Evolutionary conservation across 2,329 filamentous ascomycete species (phyloP), one percentile per base, ranked within the genome.

Genomic region (Fusarium irregulare): DNA sequence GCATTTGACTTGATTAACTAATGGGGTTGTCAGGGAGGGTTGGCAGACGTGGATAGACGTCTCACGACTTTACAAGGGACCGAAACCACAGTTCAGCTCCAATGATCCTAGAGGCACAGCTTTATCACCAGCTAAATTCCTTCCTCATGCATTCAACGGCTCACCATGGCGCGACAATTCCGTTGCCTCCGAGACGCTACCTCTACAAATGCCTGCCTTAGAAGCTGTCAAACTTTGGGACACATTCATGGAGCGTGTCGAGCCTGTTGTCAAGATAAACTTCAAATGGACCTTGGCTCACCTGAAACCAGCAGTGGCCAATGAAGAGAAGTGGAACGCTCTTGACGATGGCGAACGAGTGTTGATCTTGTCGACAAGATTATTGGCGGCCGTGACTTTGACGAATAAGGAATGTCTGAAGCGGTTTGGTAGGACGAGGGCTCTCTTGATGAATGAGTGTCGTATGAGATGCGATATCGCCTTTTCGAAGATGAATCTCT

Each of bases 261-360:
- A 68, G 2, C 66, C 64, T 1, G 14, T 56, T 13, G 46, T 65
- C 7, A 68, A 68, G 46, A 68, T 68, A 7, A 68, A 56, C 37
- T 68, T 68, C 18, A 54, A 18, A 21, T 68, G 66, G 66, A 60
- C 49, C 4, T 49, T 68, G 9, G 0, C 14, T 1, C 18, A 50
- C 1, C 28, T 65, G 0, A 45, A n/a, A 21, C 25, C 32, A 2
- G 64, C 64, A 0, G 18, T 68, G 3, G 6, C 34, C 0, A 53
- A 68, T 37, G 13, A 14, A 5, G 66, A 65, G 4, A 44, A 44
- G 3, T 68, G 65, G 65, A 25, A n/a, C 1, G 5, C 10, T 0
- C 58, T 68, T 16, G 48, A 68, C 0, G 25, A 34, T 2, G 53
- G 64, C 0, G 64, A 68, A 1, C 53, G 51, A 18, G 44, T 12